A percentile compares a stretch with the other conserved stretches of the same genome.
phyloP scores from a whole-genome alignment of 129 eudicot species.

The Flaveria ramosissima region DNA sequence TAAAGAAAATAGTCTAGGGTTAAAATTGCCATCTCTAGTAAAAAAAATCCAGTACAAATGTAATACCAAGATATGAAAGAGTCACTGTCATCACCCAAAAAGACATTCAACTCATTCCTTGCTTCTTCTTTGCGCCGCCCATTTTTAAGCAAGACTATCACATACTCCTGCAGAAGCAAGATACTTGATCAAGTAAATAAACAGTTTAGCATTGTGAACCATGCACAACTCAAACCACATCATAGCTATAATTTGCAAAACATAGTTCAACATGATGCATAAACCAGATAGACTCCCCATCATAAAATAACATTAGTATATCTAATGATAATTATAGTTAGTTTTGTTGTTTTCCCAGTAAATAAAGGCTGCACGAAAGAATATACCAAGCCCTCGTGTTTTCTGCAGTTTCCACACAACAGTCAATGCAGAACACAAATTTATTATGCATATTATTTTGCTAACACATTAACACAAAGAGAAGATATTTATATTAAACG shows the following conservation, averaged over 20 bases:
- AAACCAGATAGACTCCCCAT: too few relatives aligned
- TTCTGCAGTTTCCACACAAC: conserved; percentile 20
- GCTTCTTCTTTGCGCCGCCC: conserved; percentile 94
- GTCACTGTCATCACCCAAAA: conserved; percentile 91
- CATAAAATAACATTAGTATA: background rate
- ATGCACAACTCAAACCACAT: background rate
- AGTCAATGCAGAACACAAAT: background rate
- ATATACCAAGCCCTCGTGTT: conserved; percentile 3
- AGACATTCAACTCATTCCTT: conserved; percentile 81
- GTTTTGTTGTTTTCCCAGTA: background rate
- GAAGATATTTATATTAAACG: background rate
- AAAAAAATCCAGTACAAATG: conserved; percentile 16
- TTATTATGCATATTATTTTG: background rate
- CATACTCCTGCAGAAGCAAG: conserved; percentile 78
- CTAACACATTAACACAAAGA: background rate
- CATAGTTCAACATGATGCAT: background rate
- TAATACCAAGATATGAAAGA: conserved; percentile 79
- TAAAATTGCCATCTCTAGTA: background rate
- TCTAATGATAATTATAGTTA: conserved; percentile 1
- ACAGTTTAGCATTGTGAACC: background rate
- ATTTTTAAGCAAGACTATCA: conserved; percentile 85
- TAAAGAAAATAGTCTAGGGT: too few relatives aligned
- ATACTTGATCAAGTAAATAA: conserved; percentile 16
- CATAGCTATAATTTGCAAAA: background rate
- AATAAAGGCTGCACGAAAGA: background rate